Conservation (phyloP, 257 asterid species). For the Perilla frutescens region DNA sequence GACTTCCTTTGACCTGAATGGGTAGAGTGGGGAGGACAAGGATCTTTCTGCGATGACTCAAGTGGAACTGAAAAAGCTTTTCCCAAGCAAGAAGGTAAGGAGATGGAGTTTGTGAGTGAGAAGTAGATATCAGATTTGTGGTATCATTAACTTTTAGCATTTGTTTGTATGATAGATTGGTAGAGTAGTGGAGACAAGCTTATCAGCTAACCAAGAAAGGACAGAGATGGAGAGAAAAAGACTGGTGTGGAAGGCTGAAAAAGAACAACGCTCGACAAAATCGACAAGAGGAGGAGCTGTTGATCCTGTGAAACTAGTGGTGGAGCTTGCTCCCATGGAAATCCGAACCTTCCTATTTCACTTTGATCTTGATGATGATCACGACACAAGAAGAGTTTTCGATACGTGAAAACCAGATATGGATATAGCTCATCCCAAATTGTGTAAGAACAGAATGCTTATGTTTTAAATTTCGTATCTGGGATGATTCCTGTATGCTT, state of each 20-base stretch:
- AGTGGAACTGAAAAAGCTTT: conserved; percentile 60
- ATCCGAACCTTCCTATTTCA: conserved; percentile 62
- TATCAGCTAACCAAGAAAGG: conserved; percentile 66
- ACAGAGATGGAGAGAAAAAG: conserved; percentile 61
- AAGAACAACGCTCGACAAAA: conserved; percentile 29
- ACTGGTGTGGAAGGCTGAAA: conserved; percentile 53
- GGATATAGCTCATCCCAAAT: background rate
- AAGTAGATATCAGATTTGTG: background rate
- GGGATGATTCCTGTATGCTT: background rate
- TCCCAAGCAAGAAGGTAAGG: conserved; percentile 51
- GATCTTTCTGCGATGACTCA: conserved; percentile 49
- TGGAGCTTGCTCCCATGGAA: conserved; percentile 77
- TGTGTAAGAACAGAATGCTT: background rate
- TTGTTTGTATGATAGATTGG: conserved; percentile 32
- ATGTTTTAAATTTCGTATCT: background rate
- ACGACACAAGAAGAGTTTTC: background rate
- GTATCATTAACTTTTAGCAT: background rate
- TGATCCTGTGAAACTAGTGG: conserved; percentile 58
- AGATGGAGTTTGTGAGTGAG: background rate
- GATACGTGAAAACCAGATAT: conserved; percentile 21
- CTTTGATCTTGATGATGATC: conserved; percentile 19
- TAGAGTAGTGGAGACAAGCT: conserved; percentile 52
- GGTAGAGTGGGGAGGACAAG: conserved; percentile 61
- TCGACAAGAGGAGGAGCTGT: conserved; percentile 58
- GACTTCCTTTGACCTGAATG: background rate